Percentiles rank a stretch among this genome's conserved stretches.
phyloP scores from a whole-genome alignment of 163 green algal genomes.

The Chlamydomonas reinhardtii region DNA sequence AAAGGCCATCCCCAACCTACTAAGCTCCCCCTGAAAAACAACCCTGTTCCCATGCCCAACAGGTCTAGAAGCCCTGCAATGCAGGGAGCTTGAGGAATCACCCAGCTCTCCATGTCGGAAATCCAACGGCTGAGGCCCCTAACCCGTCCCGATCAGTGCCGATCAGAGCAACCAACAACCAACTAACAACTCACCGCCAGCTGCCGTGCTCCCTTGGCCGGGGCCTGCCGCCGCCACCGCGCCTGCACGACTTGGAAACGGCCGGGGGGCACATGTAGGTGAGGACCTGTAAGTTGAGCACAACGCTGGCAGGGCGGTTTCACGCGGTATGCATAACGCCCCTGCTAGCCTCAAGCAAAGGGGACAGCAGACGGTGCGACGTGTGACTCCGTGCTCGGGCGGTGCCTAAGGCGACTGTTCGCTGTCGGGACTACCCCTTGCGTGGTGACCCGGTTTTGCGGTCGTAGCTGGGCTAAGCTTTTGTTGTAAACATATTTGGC shows the following conservation, averaged over 20 bases:
- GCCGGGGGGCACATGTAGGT: neutral
- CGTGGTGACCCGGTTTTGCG: neutral
- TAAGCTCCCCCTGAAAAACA: neutral
- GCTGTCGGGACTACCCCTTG: neutral
- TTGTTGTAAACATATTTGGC: neutral
- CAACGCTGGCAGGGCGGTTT: slow-evolving; percentile 1
- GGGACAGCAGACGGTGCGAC: neutral
- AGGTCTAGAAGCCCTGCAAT: slow-evolving; percentile 2
- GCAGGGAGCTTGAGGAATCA: neutral
- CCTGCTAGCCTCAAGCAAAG: slow-evolving; percentile 1
- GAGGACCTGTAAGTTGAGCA: neutral
- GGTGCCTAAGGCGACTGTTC: too few relatives aligned
- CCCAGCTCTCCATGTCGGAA: neutral
- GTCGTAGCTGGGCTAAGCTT: slow-evolving; percentile 1
- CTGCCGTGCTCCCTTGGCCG: neutral
- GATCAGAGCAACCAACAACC: neutral
- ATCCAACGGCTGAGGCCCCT: neutral
- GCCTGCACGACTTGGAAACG: neutral
- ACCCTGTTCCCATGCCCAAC: neutral
- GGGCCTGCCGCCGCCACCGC: neutral
- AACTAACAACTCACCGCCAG: neutral
- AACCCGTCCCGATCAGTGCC: neutral
- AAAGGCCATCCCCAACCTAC: neutral
- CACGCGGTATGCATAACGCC: neutral
- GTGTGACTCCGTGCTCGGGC: neutral